Conservation (phyloP, 139 green algal genomes). For the Nannochloris sp. region DNA sequence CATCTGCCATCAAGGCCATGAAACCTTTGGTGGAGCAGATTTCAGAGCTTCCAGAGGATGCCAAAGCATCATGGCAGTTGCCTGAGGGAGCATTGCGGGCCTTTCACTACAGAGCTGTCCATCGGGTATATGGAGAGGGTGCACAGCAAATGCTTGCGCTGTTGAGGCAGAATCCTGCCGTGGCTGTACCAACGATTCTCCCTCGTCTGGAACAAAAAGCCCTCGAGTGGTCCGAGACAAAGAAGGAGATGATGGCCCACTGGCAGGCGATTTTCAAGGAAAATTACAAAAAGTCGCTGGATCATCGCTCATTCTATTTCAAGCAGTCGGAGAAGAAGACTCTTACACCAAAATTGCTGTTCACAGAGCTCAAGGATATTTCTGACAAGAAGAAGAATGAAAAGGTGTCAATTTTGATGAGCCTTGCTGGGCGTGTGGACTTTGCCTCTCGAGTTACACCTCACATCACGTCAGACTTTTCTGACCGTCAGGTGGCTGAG, state of each 20-base stretch:
- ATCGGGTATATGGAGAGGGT: slow-evolving; percentile 77
- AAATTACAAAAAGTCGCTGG: slow-evolving; percentile 97
- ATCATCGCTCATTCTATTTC: slow-evolving; percentile 99
- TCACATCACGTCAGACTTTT: slow-evolving; percentile 69
- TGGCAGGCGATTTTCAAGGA: slow-evolving; percentile 88
- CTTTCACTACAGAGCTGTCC: slow-evolving; percentile 69
- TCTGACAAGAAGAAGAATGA: slow-evolving; percentile 56
- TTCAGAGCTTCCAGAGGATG: slow-evolving; percentile 49
- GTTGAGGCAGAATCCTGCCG: slow-evolving; percentile 75
- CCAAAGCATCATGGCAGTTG: slow-evolving; percentile 36
- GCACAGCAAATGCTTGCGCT: slow-evolving; percentile 61
- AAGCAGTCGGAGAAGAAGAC: slow-evolving; percentile 97
- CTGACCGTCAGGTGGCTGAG: slow-evolving; percentile 32
- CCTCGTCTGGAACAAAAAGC: slow-evolving; percentile 86
- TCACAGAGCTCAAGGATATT: slow-evolving; percentile 83
- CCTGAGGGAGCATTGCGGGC: slow-evolving; percentile 32
- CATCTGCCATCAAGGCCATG: slow-evolving; percentile 43
- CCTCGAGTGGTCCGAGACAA: slow-evolving; percentile 72
- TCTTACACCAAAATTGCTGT: slow-evolving; percentile 77
- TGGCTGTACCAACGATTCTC: slow-evolving; percentile 80
- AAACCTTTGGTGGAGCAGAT: slow-evolving; percentile 49
- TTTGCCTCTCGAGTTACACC: slow-evolving; percentile 23
- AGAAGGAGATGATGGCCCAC: slow-evolving; percentile 62
- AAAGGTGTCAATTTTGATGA: slow-evolving; percentile 25
- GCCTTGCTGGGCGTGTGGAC: slow-evolving; percentile 23